Base-by-base conservation (phyloP, 2,329 filamentous ascomycete species). In the Beauveria sp. region DNA sequence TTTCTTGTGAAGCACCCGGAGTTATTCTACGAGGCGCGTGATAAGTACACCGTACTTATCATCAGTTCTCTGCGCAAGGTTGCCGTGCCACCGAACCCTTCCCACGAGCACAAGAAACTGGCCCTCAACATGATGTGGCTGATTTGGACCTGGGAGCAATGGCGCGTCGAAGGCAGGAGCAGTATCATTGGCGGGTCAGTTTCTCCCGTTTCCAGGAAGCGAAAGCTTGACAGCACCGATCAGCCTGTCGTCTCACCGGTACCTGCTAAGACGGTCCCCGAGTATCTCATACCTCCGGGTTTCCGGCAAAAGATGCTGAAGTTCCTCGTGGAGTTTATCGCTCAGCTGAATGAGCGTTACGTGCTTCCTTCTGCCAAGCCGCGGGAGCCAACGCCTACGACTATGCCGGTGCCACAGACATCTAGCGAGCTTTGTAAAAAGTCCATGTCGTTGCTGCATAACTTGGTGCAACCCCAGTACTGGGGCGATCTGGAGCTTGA, bases 251-350 rank as follows among this genome's bases (percentile, higher is more conserved):
- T 84, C 4, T 82, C 83, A 8, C 80, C 85, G 4, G 80, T 84
- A 8, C 74, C 81, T 14, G 74, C 77, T 10, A 76, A 76, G 12
- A 73, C 76, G 8, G 71, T 73, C 63, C 73, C 77, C 0, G 89
- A 92, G 61, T 92, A 90, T 66, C 79, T 83, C 63, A 86, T 93
- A 28, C 84, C 89, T 9, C 71, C 82, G 0, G 72, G 83, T 1
- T 85, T 89, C 59, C 85, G 92, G 22, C 83, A 87, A 48, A 88
- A 91, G 72, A 88, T 99, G 78, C 83, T 97, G 53, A 97, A 96
- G 74, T 99, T 97, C 70, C 83, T 99, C 37, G 90, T 97, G 34
- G 90, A 94, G 63, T 97, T 97, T 73, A 96, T 97, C 67, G 92
- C 92, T 1, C 89, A 91, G 55, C 80, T 97, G 24, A 88, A 89